Evolutionary conservation across 768 basidiomycete species (phyloP).

Genomic region (Pleurotus ostreatus): DNA sequence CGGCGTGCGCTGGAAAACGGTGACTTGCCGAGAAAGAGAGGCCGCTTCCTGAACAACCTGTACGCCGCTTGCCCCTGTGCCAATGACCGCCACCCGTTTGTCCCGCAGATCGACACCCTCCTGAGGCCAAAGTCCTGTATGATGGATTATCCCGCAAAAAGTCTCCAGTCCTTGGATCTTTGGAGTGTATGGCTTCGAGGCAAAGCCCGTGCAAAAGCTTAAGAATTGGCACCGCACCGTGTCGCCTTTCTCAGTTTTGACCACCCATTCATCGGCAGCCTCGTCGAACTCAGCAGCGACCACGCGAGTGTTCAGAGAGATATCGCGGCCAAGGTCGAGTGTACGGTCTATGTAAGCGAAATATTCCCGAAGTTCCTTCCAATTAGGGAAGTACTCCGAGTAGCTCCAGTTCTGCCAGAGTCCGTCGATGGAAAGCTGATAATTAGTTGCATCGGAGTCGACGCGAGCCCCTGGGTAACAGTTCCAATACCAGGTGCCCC

Average conservation of each 20-base stretch:
- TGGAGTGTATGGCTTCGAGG: slow-evolving; percentile 15
- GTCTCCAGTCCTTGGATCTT: slow-evolving; percentile 16
- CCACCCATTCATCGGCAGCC: slow-evolving; percentile 9
- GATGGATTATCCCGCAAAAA: slow-evolving; percentile 19
- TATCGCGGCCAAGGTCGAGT: slow-evolving; percentile 18
- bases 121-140: slow-evolving; percentile 21
- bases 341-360: slow-evolving; percentile 20
- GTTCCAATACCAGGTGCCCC: slow-evolving; percentile 9
- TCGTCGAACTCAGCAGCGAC: slow-evolving; percentile 17
- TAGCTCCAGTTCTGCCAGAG: slow-evolving; percentile 1
- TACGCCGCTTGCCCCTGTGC: slow-evolving; percentile 16
- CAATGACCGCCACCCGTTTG: slow-evolving; percentile 22
- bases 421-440: slow-evolving; percentile 1
- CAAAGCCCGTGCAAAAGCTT: slow-evolving; percentile 14
- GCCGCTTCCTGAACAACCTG: slow-evolving; percentile 13
- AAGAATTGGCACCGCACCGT: slow-evolving; percentile 9
- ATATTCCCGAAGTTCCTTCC: slow-evolving; percentile 13
- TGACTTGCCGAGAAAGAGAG: slow-evolving; percentile 9
- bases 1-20: slow-evolving; percentile 17
- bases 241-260: slow-evolving; percentile 8
- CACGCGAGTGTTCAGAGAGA: slow-evolving; percentile 19
- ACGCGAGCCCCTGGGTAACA: slow-evolving; percentile 4
- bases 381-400: not conserved
- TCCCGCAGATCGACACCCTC: slow-evolving; percentile 15
- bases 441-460: slow-evolving; percentile 2